These are phyloP conservation scores for Jamesozyma spencerorum DNA, from an alignment of 805 yeast species.

Conservation along the genomic window DNA sequence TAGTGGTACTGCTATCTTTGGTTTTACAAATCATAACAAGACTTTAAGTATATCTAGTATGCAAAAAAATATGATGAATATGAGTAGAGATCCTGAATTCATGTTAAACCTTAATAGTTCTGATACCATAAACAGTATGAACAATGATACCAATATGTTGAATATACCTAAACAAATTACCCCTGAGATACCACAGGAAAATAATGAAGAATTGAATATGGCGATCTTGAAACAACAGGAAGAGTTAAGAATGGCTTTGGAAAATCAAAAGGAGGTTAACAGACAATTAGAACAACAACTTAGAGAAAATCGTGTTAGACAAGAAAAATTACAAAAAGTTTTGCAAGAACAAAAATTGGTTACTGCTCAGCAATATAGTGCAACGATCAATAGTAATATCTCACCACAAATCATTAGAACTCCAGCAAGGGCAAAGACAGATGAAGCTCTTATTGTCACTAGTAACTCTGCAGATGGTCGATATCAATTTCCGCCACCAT, in stretches of 20 bases:
- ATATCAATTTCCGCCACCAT: slow-evolving; percentile 30
- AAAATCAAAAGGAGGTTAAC: slow-evolving; percentile 26
- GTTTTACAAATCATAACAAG: slow-evolving; percentile 54
- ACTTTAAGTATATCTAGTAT: slow-evolving; percentile 52
- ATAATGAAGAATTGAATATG: slow-evolving; percentile 1
- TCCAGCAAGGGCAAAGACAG: slow-evolving; percentile 6
- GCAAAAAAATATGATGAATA: slow-evolving; percentile 9
- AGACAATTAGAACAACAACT: slow-evolving; percentile 24
- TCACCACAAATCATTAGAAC: slow-evolving; percentile 9
- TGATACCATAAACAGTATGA: neutral
- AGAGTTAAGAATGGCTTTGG: slow-evolving; percentile 24
- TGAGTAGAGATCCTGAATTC: slow-evolving; percentile 8
- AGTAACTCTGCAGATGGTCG: slow-evolving; percentile 25
- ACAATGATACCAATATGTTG: neutral
- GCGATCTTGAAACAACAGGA: slow-evolving; percentile 24
- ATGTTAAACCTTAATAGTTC: neutral
- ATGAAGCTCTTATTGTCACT: slow-evolving; percentile 22
- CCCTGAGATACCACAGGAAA: neutral
- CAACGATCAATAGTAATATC: neutral
- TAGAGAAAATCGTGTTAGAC: slow-evolving; percentile 21
- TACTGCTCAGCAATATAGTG: slow-evolving; percentile 1
- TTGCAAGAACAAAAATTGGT: slow-evolving; percentile 14
- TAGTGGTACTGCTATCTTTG: slow-evolving; percentile 78
- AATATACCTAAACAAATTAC: neutral
- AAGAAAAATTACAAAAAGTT: slow-evolving; percentile 23